Evolutionary conservation across 176 grass and related monocot genomes (phyloP), one percentile per base, ranked within the genome.

Genomic region (Carex cristatella): DNA sequence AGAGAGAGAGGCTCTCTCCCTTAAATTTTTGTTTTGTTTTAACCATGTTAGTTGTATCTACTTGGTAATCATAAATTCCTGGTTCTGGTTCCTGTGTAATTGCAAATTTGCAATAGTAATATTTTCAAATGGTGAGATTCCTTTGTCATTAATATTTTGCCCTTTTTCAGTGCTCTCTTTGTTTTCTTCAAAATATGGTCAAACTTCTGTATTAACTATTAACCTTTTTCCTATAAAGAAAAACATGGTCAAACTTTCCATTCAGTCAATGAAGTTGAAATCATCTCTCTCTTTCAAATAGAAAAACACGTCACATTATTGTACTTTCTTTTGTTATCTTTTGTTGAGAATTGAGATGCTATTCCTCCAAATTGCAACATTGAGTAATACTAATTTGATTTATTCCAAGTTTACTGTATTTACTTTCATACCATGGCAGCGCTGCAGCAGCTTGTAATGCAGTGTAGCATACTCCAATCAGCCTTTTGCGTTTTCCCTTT

Each of bases 231-330:
- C 31, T 19, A 23, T 11, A 10, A 81, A 61, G n/a, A 42, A 63
- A 40, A 63, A 62, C 38, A 37, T 81, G 79, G 80, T 82, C 80
- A 82, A 85, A 78, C 18, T 77, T 75, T 40, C 27, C 59, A 78
- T 76, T 85, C 31, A 85, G 58, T 85, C 70, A 37, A 85, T 75
- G 71, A 55, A 40, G 55, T 60, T 74, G 69, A 27, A 14, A 74
- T 32, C 31, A 3, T 81, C 9, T 31, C 9, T 74, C 63, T 30
- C 66, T 35, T 48, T 55, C 51, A 55, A 4, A 77, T 53, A 78
- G 48, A 77, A 35, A 23, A 23, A 23, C 23, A 23, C 23, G 23
- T 23, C 23, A 23, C 23, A 23, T 23, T 23, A 23, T 23, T 23
- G 23, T 23, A 23, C 23, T 23, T 32, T 77, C 4, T 76, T 53